Conservation (phyloP, 2,329 filamentous ascomycete genomes). For the Trematosphaeria pertusa region DNA sequence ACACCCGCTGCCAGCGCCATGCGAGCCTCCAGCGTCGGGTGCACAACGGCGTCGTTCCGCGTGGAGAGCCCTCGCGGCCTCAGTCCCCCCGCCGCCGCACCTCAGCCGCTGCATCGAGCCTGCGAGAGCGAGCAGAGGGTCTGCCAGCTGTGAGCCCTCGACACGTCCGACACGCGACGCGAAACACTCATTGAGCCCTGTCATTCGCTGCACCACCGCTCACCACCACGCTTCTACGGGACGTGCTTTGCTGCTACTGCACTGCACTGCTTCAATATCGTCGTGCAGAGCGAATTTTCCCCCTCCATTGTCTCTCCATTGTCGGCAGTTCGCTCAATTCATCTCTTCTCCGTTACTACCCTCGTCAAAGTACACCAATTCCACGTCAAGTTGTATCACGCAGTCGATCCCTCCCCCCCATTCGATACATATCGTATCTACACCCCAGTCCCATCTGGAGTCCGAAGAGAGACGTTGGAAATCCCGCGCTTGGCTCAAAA, state of each 20-base stretch:
- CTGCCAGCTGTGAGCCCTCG: constrained; percentile 17
- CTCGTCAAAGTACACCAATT: too few species aligned
- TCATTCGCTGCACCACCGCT: constrained; percentile 28
- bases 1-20: constrained; percentile 22
- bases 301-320: too few species aligned
- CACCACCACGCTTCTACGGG: constrained; percentile 25
- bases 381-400: too few species aligned
- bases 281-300: too few species aligned
- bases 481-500: constrained; percentile 30
- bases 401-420: too few species aligned
- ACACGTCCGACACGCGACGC: constrained; percentile 16
- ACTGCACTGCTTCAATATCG: constrained; percentile 20
- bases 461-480: constrained; percentile 22
- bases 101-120: constrained; percentile 4
- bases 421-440: too few species aligned
- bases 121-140: constrained; percentile 19
- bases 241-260: constrained; percentile 25
- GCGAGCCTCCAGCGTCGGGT: constrained; percentile 4
- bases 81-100: too few species aligned
- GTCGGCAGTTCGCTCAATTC: too few species aligned
- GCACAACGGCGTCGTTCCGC: constrained; percentile 4
- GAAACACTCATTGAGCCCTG: constrained; percentile 11
- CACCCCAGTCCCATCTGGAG: too few species aligned
- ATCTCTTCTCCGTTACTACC: too few species aligned
- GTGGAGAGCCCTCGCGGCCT: too few species aligned